These are phyloP conservation scores for Pezicula carpinea DNA, from an alignment of 2,329 filamentous ascomycete species.

Conservation along the genomic window DNA sequence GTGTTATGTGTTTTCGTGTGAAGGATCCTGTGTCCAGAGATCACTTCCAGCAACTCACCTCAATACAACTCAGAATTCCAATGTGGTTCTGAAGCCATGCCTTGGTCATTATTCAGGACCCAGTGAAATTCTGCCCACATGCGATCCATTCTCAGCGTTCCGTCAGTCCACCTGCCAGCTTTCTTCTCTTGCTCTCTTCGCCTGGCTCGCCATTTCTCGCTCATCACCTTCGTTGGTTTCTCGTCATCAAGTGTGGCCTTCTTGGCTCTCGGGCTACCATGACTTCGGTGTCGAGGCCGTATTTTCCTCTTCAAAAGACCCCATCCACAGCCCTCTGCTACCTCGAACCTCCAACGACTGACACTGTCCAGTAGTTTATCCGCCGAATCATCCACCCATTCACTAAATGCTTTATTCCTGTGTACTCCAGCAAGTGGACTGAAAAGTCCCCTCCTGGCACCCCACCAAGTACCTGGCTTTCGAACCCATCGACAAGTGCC, in stretches of 20 bases:
- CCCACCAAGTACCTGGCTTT: slow-evolving; percentile 11
- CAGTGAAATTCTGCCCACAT: slow-evolving; percentile 21
- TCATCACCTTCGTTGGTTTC: slow-evolving; percentile 6
- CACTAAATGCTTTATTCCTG: not conserved
- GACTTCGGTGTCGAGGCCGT: not conserved
- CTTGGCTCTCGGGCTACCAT: not conserved
- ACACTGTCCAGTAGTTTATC: no score
- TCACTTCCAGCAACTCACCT: no score
- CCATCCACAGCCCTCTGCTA: no score
- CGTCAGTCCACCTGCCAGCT: slow-evolving; percentile 21
- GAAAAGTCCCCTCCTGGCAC: slow-evolving; percentile 8
- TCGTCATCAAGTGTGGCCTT: not conserved
- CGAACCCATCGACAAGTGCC: slow-evolving; percentile 4
- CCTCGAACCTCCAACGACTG: no score
- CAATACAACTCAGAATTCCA: no score
- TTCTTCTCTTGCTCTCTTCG: slow-evolving; percentile 18
- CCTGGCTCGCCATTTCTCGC: slow-evolving; percentile 13
- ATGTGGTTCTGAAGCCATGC: no score
- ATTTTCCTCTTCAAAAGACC: no score
- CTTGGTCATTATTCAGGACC: slow-evolving; percentile 11
- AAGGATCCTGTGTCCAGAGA: no score
- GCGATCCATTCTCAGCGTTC: slow-evolving; percentile 12
- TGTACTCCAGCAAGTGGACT: not conserved
- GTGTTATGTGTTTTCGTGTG: no score
- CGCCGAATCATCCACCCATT: no score